Evolutionary conservation across 2,329 filamentous ascomycete species (phyloP), one percentile per base, ranked within the genome.

Genomic region (Fusarium dimerum): DNA sequence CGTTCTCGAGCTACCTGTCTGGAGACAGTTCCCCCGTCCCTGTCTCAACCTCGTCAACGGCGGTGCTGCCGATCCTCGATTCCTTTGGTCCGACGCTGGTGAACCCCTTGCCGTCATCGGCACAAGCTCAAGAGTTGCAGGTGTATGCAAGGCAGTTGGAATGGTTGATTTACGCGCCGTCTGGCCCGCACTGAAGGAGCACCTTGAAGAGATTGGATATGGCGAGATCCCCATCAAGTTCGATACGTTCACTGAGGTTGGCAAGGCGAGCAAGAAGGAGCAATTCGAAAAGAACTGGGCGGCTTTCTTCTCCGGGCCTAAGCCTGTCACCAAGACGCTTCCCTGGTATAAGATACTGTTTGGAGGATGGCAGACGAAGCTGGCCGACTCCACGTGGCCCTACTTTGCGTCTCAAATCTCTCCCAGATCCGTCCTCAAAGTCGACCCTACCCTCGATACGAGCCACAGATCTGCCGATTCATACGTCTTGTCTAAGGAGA

Each of bases 221-320:
- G 49, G 52, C 26, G 43, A 49, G 12, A 52, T 55, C 18, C 52
- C 49, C 2, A 47, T 55, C n/a, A 50, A 38, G 12, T 49, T 49
- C 39, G 29, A 52, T 32, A 44, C 7, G 1, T 52, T 55, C 16
- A 55, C 52, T 6, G 52, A 55, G 39, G 34, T 55, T 12, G 45
- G 45, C 12, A 44, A 43, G n/a, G 40, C 45, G n/a, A 30, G 26
- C 8, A 48, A 32, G 4, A 55, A 45, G 40, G 43, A 47, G 11
- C n/a, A 29, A 5, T 47, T 44, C n/a, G 52, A 51, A 34, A 55
- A 55, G 49, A 55, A 55, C 30, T 55, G 52, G 52, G 52, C 52
- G 12, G 36, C 52, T 7, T 55, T 55, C 46, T 55, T 55, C 20
- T 30, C 48, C 12, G 52, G 52, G 6, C 52, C 52, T 3, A 47